Evolutionary conservation across 2,329 filamentous ascomycete species (phyloP).

Genomic region (Cercospora sp.): DNA sequence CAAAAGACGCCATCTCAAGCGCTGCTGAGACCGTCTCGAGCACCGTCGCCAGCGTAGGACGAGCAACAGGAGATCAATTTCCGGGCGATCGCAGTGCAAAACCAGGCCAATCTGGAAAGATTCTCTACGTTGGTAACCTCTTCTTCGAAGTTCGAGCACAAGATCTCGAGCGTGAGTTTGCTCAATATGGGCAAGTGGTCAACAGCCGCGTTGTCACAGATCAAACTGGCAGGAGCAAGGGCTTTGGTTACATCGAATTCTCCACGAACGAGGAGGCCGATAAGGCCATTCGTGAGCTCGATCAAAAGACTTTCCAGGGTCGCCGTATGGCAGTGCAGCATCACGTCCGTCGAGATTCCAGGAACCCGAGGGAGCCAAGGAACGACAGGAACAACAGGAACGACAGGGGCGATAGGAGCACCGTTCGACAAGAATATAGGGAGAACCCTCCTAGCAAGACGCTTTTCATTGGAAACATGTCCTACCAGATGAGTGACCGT

Average conservation of each 20-base stretch:
- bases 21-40: slow-evolving; percentile 17
- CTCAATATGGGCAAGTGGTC: slow-evolving; percentile 57
- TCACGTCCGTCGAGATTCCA: slow-evolving; percentile 40
- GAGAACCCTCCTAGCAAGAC: slow-evolving; percentile 59
- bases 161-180: slow-evolving; percentile 61
- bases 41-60: slow-evolving; percentile 14
- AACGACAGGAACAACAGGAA: neutral
- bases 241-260: slow-evolving; percentile 68
- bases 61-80: neutral
- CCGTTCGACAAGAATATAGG: neutral
- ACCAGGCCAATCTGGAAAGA: slow-evolving; percentile 39
- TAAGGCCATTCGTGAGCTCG: slow-evolving; percentile 57
- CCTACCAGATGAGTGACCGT: slow-evolving; percentile 79
- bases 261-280: slow-evolving; percentile 54
- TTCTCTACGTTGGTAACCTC: slow-evolving; percentile 67
- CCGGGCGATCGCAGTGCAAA: neutral
- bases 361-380: neutral
- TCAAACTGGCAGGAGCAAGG: slow-evolving; percentile 65
- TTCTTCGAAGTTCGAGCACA: slow-evolving; percentile 66
- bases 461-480: slow-evolving; percentile 82
- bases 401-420: neutral
- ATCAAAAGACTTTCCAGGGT: slow-evolving; percentile 63
- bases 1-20: slow-evolving; percentile 20
- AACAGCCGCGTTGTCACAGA: slow-evolving; percentile 60
- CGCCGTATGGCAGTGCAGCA: slow-evolving; percentile 65